Percentiles rank a stretch among this genome's conserved stretches.
phyloP scores from a whole-genome alignment of 768 basidiomycete species.

The Podaxis sp. region DNA sequence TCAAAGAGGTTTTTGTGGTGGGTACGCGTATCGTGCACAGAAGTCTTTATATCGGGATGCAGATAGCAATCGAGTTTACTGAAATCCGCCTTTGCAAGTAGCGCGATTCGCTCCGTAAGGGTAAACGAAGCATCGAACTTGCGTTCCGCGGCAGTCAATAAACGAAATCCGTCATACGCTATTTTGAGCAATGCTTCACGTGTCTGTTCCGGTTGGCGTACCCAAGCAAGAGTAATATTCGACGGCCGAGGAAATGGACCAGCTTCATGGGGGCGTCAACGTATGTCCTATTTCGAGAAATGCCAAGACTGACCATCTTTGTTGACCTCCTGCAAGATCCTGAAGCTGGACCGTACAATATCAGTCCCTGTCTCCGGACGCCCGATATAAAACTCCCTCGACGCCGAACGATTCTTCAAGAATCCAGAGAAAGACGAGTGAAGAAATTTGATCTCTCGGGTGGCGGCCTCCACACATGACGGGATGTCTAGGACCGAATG shows the following conservation, averaged over 20 bases:
- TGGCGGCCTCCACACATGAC: background rate
- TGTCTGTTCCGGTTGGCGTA: background rate
- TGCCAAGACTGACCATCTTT: background rate
- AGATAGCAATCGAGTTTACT: conserved; percentile 10
- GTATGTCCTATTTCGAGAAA: background rate
- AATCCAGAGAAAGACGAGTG: conserved; percentile 3
- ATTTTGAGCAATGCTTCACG: background rate
- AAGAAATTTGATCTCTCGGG: background rate
- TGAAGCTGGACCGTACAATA: background rate
- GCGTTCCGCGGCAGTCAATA: background rate
- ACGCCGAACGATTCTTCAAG: background rate
- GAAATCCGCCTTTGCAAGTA: conserved; percentile 5
- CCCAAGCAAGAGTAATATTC: background rate
- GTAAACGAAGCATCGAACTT: background rate
- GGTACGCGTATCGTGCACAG: background rate
- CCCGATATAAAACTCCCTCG: background rate
- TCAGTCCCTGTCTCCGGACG: background rate
- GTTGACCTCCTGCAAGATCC: conserved; percentile 4
- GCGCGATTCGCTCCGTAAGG: background rate
- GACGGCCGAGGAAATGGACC: background rate
- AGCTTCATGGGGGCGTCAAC: background rate
- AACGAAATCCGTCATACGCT: conserved; percentile 2
- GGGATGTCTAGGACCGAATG: conserved; percentile 5
- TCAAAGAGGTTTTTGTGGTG: conserved; percentile 1
- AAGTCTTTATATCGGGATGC: background rate